Base-by-base conservation (phyloP, 2,329 filamentous ascomycete species). In the Zasmidium angulare region DNA sequence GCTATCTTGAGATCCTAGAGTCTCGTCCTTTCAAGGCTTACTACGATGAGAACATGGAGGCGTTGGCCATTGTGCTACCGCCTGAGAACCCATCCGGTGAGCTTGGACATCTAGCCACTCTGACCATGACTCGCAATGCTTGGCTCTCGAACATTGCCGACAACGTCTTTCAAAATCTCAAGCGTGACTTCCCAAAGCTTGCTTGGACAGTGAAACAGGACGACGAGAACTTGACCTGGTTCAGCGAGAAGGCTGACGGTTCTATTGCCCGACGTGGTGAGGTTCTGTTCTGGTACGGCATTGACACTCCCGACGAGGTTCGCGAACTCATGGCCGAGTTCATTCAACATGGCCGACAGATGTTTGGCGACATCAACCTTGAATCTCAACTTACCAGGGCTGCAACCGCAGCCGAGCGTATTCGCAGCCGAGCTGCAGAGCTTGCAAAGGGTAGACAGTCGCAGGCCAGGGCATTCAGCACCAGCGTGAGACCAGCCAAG, bases 141-240 rank as follows among this genome's bases (percentile, higher is more conserved):
- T 98, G 93, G 93, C 80, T 98, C 61, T 95, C 89, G 60, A 97
- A 97, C 72, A 88, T 97, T 31, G 90, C 93, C 26, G 95, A 98
- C 75, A 97, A 98, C 71, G 90, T 98, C 59, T 96, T 98, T 75
- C 86, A 89, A 64, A 89, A 90, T 63, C 90, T 98, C 75, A 96
- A 93, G 82, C 96, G 96, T 77, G 93, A 97, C 72, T 89, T 93
- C 75, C 87, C 92, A 56, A 91, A 89, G 78, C 83, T 98, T 65
- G 89, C 91, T 64, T 99, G 93, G 93, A 96, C 92, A n/a, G 93
- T 97, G 61, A 93, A 90, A 79, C 89, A 93, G 71, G 89, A 96
- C 67, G 93, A 98, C 69, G 93, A 98, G 83, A 97, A 98, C 75
- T 81, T 98, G 69, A 93, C 91, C 11, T 98, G 93, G 95, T 97